These are phyloP conservation scores for Russula dissimulans DNA, from an alignment of 768 basidiomycete genomes.

Conservation along the genomic window DNA sequence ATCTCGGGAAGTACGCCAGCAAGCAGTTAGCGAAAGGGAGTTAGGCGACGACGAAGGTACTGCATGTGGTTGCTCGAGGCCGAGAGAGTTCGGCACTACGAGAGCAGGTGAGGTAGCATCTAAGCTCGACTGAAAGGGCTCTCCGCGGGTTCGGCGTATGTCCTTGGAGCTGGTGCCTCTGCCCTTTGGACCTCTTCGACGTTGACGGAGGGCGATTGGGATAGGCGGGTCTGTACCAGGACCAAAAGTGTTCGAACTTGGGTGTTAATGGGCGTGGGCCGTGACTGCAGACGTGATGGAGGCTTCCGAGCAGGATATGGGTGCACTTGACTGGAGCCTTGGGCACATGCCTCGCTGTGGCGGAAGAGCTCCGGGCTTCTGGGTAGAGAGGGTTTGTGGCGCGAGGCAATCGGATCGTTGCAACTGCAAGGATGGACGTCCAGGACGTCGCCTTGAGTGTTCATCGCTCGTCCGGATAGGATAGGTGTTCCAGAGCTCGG, in stretches of 20 bases:
- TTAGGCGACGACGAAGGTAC: slow-evolving; percentile 6
- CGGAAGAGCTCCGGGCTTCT: not conserved
- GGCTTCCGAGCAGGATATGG: not conserved
- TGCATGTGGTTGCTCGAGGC: not conserved
- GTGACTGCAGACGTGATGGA: not conserved
- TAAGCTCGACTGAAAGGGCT: not conserved
- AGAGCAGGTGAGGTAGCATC: not conserved
- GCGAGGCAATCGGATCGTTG: not conserved
- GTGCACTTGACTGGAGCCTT: not conserved
- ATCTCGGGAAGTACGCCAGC: slow-evolving; percentile 1
- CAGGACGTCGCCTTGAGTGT: not conserved
- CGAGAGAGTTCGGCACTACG: not conserved
- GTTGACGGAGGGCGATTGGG: not conserved
- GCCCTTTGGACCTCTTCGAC: not conserved
- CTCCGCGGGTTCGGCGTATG: not conserved
- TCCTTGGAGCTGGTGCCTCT: not conserved
- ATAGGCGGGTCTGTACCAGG: not conserved
- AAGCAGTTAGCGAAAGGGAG: not conserved
- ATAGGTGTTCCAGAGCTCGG: slow-evolving; percentile 9
- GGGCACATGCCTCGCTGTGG: not conserved
- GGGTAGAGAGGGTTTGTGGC: not conserved
- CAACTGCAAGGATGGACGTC: slow-evolving; percentile 13
- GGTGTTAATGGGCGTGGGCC: not conserved
- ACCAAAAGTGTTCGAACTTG: not conserved
- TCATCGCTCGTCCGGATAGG: slow-evolving; percentile 10